Base-by-base conservation (phyloP, 2,329 filamentous ascomycete genomes). In the Monilinia laxa region DNA sequence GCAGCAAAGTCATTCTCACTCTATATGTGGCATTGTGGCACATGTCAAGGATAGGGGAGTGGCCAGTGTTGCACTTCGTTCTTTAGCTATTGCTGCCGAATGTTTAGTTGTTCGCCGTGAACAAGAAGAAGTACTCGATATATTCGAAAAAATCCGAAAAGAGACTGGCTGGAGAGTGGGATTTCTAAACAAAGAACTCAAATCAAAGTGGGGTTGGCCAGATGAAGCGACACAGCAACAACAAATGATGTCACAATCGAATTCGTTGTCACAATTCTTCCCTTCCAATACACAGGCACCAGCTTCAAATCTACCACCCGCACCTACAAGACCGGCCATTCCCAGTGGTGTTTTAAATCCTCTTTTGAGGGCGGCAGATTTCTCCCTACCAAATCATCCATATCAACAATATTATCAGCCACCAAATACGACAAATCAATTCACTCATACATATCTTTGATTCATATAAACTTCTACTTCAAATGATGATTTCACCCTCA, bases 11-110 rank as follows among this genome's bases (percentile, higher is more conserved):
- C 92, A 97, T 75, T 90, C 92, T 0, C 89, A 90, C 71, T 89
- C 93, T 75, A 89, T 96, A 31, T 97, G 93, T 75, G 94, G 94
- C 18, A 96, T 98, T 69, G 88, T 91, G 31, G 91, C 92, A 2
- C 92, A 96, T 75, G 87, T 90, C 62, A 91, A 93, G 73, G 92
- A 96, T 75, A 84, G 86, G 35, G 91, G 91, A 38, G 87, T 97
- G 42, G 87, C 90, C 12, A 90, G 87, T 60, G 88, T 96, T 12
- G 91, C 91, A 2, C 86, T 95, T 51, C 89, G 90, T 12, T 92
- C 90, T 45, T 82, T 97, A 9, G 87, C 89, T 51, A 89, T 95
- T 65, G 91, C 91, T 2, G 90, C 90, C 9, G 87, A 90, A 72
- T 88, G 88, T 62, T 81, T 98, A 4, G 86, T 84, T 0, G 83